Conservation (phyloP, 2,329 filamentous ascomycete species). For the Fusarium haematococcum region DNA sequence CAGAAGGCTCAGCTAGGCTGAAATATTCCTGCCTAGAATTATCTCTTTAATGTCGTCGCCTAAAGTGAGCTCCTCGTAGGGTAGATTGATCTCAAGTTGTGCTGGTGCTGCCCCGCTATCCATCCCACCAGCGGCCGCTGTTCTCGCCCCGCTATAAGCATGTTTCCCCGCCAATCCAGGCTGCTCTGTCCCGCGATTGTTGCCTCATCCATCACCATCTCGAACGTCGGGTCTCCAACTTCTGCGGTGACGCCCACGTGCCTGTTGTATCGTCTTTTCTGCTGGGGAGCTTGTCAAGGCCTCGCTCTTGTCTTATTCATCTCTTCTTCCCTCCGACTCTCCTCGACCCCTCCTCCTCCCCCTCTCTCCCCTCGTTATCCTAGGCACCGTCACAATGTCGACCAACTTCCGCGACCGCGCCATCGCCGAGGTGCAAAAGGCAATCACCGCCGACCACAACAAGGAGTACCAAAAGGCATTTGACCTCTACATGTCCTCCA, state of each 20-base stretch:
- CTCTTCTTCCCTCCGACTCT: background rate
- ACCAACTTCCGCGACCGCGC: conserved; percentile 97
- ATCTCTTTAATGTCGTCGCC: conserved; percentile 24
- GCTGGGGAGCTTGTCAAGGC: conserved; percentile 13
- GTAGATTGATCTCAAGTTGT: conserved; percentile 28
- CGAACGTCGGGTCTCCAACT: conserved; percentile 11
- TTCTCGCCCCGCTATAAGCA: conserved; percentile 50
- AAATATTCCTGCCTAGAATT: background rate
- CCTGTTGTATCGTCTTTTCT: conserved; percentile 2
- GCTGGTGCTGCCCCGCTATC: conserved; percentile 43
- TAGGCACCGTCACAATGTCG: conserved; percentile 73
- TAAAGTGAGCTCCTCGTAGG: conserved; percentile 19
- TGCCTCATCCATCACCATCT: conserved; percentile 37
- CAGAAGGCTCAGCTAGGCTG: background rate
- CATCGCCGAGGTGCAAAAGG: conserved; percentile 96
- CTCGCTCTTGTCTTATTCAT: background rate
- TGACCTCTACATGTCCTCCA: conserved; percentile 92
- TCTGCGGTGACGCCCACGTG: conserved; percentile 1
- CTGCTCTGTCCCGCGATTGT: conserved; percentile 31
- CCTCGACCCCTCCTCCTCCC: background rate
- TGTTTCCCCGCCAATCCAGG: conserved; percentile 56
- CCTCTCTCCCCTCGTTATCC: conserved; percentile 28
- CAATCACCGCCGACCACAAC: conserved; percentile 94
- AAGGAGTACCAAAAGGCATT: conserved; percentile 98
- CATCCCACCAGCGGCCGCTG: conserved; percentile 7